Base-by-base conservation (phyloP, 305 asterid species). In the Solanum aculeatissimum region DNA sequence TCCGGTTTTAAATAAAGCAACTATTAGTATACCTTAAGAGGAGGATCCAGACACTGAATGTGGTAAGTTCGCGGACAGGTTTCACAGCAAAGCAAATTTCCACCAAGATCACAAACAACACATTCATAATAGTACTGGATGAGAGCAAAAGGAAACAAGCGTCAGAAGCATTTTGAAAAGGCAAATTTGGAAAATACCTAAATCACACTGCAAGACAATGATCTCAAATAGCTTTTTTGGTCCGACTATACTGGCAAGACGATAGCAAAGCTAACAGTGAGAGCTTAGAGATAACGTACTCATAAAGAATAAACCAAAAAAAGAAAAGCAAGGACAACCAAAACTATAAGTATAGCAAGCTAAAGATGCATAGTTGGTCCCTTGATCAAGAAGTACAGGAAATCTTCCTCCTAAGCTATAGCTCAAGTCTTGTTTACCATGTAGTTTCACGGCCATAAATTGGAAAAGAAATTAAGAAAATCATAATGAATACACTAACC, bases 51-150 rank as follows among this genome's bases (percentile, higher is more conserved):
- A 87, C 97, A 93, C 72, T 87, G 88, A 70, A 91, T 81, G 86
- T 93, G 96, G 87, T 88, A 93, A 69, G 92, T 88, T 71, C 91
- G 87, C 27, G 94, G 91, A 87, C 97, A 93, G 81, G 89, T 86
- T 85, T 89, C 95, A 84, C 93, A 89, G 45, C 94, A 90, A 70
- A 92, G 92, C 89, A 93, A 89, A 86, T 89, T 79, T 58, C 97
- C 97, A 82, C 95, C 93, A 86, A 91, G 90, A 84, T 91, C 94
- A 87, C 97, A 93, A 81, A 92, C 87, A 86, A 87, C 96, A 71
- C 99, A 95, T 91, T 93, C 97, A 91, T 91, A 95, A 87, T 90
- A 94, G 89, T 93, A 91, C 99, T 95, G 97, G 86, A 86, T 62
- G 77, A 82, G 70, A 81, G 51, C 79, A 86, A 27, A 90, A 81